Evolutionary conservation across 108 stramenopile species (phyloP).

Genomic region (Nitzschia sp.): DNA sequence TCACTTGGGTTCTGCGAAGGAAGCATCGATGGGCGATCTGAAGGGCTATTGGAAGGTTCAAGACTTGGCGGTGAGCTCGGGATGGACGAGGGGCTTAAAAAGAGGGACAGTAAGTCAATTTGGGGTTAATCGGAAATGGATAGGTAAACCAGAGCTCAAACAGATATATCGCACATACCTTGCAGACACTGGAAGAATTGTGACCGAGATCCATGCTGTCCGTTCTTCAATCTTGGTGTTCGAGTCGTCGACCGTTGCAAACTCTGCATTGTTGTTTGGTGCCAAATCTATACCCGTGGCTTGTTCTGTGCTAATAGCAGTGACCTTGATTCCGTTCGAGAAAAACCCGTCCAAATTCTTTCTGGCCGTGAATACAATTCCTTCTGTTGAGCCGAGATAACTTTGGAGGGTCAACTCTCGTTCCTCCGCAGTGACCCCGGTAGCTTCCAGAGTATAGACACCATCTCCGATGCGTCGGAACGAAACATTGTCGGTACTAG

Average conservation of each 20-base stretch:
- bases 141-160: no score
- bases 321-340: constrained; percentile 1
- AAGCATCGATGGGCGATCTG: no score
- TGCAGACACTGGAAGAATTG: constrained; percentile 1
- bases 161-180: no score
- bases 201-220: not conserved
- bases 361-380: not conserved
- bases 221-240: constrained; percentile 11
- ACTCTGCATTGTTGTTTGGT: constrained; percentile 2
- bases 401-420: not conserved
- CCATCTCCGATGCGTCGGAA: not conserved
- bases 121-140: no score
- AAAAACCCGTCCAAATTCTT: not conserved
- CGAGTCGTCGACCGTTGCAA: constrained; percentile 2
- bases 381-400: not conserved
- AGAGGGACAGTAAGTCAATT: no score
- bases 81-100: no score
- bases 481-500: not conserved
- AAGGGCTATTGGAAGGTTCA: no score
- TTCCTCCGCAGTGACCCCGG: not conserved
- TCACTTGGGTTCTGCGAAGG: no score
- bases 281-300: not conserved
- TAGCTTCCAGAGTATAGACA: not conserved
- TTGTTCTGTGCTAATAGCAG: constrained; percentile 1
- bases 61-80: no score